Conservation (phyloP, 2,329 filamentous ascomycete species). For the Diaporthe velutina region DNA sequence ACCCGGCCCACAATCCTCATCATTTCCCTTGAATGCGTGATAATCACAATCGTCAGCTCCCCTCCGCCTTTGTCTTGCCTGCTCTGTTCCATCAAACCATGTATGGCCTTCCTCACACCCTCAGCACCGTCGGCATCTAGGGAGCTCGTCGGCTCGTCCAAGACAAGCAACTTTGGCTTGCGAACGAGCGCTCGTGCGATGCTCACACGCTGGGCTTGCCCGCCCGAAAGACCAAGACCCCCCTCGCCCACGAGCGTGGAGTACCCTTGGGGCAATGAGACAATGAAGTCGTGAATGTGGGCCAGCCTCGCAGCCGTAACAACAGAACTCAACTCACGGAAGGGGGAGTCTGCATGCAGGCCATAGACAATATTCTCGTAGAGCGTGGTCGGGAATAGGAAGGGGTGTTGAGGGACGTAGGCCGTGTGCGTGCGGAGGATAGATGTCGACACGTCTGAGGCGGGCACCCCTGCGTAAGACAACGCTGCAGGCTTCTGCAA, state of each 20-base stretch:
- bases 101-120: constrained; percentile 73
- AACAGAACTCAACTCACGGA: constrained; percentile 60
- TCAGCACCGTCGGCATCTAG: constrained; percentile 79
- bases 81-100: constrained; percentile 58
- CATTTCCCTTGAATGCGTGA: constrained; percentile 88
- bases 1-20: constrained; percentile 84
- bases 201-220: constrained; percentile 84
- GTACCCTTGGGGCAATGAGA: constrained; percentile 78
- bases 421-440: constrained; percentile 73
- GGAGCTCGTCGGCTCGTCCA: constrained; percentile 90
- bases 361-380: constrained; percentile 88
- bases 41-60: constrained; percentile 79
- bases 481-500: constrained; percentile 55
- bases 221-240: constrained; percentile 80
- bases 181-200: constrained; percentile 85
- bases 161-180: constrained; percentile 77
- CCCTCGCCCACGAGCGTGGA: constrained; percentile 82
- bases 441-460: constrained; percentile 69
- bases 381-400: constrained; percentile 83
- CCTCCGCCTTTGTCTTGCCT: constrained; percentile 38
- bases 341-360: constrained; percentile 66
- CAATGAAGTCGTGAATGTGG: constrained; percentile 83
- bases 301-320: constrained; percentile 67
- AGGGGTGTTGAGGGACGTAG: constrained; percentile 78
- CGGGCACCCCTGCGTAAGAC: constrained; percentile 70